Base-by-base conservation (phyloP, 179 eudicot species). In the Dionaea muscipula region DNA sequence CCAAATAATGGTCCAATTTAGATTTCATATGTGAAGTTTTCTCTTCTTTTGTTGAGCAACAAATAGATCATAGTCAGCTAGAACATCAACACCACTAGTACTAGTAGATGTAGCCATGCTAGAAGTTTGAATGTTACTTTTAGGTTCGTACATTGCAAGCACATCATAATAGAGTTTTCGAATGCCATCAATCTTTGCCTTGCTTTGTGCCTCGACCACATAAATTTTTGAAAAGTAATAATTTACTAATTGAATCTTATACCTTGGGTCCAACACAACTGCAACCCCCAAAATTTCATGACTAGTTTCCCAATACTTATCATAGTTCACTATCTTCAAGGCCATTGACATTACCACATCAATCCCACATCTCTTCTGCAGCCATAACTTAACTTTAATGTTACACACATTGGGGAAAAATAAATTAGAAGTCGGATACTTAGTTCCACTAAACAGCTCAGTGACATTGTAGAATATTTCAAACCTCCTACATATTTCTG, bases 361-460 rank as follows among this genome's bases (percentile, higher is more conserved):
- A 18, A 17, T 11, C 12, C 6, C 2, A 28, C 24, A 26, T 2
- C 5, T 16, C 17, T 33, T 18, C 60, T 46, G 53, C 4, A 3
- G 9, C 24, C 4, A 0, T 41, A 53, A 21, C 9, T 18, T 45
- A 16, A 35, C 13, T 19, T 38, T 51, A 24, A 68, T 57, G 13
- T 62, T 33, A 56, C 68, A 68, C 36, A 63, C 16, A 43, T 57
- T 58, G 0, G 49, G n/a, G 20, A 64, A 70, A 35, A 47, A 64
- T 14, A 17, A 24, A 50, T 59, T 70, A 1, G 56, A 20, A 21
- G 68, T 69, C 1, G 58, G 61, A 54, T 40, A 62, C n/a, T 26
- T 17, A 3, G 56, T 67, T 1, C 63, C 62, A 10, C 31, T 62
- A 40, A 59, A 67, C 10, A 55, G 19, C 16, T 57, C 35, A 3